These are phyloP conservation scores for Dactylellina sp. DNA, from an alignment of 2,329 filamentous ascomycete species.

Conservation along the genomic window DNA sequence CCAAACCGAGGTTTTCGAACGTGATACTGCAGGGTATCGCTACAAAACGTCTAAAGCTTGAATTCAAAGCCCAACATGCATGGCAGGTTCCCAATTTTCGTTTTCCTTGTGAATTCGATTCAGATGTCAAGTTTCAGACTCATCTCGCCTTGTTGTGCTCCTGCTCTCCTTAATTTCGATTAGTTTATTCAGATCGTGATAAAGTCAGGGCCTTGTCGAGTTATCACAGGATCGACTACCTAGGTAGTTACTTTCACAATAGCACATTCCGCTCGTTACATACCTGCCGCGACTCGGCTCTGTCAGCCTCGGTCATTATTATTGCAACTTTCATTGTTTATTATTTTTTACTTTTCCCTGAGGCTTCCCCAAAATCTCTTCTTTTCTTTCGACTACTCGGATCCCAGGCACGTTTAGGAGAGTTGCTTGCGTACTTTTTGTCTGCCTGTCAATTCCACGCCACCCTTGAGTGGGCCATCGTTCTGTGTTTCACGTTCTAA, in stretches of 20 bases:
- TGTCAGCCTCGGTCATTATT: constrained; percentile 18
- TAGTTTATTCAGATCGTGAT: constrained; percentile 20
- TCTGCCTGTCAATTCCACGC: constrained; percentile 42
- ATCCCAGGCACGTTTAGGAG: constrained; percentile 12
- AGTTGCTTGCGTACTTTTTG: constrained; percentile 35
- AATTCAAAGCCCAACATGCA: neutral
- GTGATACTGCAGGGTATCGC: neutral
- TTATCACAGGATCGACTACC: constrained; percentile 37
- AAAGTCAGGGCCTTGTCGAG: constrained; percentile 19
- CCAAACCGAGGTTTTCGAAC: neutral
- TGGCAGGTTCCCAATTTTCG: constrained; percentile 19
- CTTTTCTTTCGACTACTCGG: neutral
- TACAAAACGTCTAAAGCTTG: constrained; percentile 1
- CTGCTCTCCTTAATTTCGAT: constrained; percentile 47
- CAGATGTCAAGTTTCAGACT: constrained; percentile 15
- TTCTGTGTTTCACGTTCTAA: constrained; percentile 48
- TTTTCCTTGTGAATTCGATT: constrained; percentile 28
- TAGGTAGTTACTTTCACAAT: neutral
- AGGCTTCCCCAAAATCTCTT: constrained; percentile 1
- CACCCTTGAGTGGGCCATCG: constrained; percentile 43
- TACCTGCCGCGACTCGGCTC: neutral
- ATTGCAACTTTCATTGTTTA: too few species aligned
- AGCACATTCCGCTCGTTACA: constrained; percentile 22
- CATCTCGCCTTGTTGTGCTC: constrained; percentile 11
- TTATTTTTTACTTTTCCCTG: too few species aligned